Evolutionary conservation across 1,284 basidiomycete species (phyloP), one percentile per base, ranked within the genome.

Genomic region (Cerrena zonata): DNA sequence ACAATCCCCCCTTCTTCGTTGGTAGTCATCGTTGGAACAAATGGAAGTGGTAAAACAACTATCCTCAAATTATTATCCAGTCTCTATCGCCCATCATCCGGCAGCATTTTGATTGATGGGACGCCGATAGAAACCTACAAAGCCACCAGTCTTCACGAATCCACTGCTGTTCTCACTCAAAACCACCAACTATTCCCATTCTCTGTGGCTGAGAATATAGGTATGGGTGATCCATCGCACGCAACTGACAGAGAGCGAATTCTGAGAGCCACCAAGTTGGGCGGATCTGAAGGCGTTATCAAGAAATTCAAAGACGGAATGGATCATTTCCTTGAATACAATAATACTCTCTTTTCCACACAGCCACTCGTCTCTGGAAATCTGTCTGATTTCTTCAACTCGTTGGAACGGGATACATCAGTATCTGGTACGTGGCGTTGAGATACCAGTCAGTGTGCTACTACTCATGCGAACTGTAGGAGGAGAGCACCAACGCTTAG

Each of bases 11-110:
- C 49, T 2, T 56, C 53, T 3, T 48, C 73, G 26, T 69, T 54
- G 5, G 48, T 86, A 79, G 74, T 89, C 49, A 82, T 89, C 45
- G 82, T 89, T 1, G 86, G 86, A 5, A 71, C 70, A 18, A 88
- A 88, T 56, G 86, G 85, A 11, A 82, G 79, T 1, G 84, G 84
- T 3, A 89, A 89, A 64, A 82, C 80, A 55, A 86, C 85, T 2
- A 75, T 88, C 30, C 67, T 89, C 38, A 88, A 88, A 58, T 69
- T 89, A 22, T 75, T 87, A 21, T 64, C 79, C 23, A 75, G 84
- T 22, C 62, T 89, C 39, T 83, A 86, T 55, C 82, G 86, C 53
- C 74, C 79, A 1, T 70, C 67, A 2, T 77, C 80, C 48, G 86
- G 86, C n/a, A 62, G 68, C 27, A 84, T 89, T 43, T 62, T 85